Percentiles rank a stretch among this genome's conserved stretches.
These are phyloP conservation scores for Venturiaceae sp. DNA, from an alignment of 2,329 filamentous ascomycete genomes.

Conservation along the genomic window DNA sequence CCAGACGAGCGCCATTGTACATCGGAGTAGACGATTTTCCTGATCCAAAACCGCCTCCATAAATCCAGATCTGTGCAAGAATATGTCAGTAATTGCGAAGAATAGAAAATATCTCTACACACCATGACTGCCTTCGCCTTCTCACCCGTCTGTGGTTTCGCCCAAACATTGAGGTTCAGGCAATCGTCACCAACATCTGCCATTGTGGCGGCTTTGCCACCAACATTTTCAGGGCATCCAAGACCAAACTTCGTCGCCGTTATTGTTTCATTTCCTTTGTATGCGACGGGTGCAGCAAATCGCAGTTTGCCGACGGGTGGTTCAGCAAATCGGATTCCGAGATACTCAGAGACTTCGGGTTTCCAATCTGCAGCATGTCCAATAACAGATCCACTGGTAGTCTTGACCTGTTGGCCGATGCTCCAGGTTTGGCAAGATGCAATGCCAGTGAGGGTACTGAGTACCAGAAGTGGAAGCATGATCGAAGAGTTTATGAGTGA, in stretches of 20 bases:
- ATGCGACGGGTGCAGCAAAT: constrained; percentile 17
- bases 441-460: not conserved
- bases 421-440: not conserved
- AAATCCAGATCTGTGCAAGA: constrained; percentile 28
- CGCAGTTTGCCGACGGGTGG: constrained; percentile 18
- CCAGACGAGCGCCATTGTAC: constrained; percentile 8
- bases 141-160: constrained; percentile 8
- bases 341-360: constrained; percentile 16
- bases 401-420: constrained; percentile 10
- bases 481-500: too few species aligned
- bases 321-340: constrained; percentile 18
- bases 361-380: constrained; percentile 13
- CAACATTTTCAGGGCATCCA: constrained; percentile 3
- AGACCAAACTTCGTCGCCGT: constrained; percentile 11
- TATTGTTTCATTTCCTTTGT: constrained; percentile 8
- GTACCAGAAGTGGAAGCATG: too few species aligned
- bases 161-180: constrained; percentile 10
- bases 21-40: not conserved
- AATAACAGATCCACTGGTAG: constrained; percentile 16
- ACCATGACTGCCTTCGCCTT: constrained; percentile 7
- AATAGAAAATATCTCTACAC: not conserved
- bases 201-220: not conserved
- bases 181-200: constrained; percentile 7
- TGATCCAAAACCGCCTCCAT: constrained; percentile 6
- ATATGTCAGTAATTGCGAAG: constrained; percentile 31